Percentiles rank a stretch among this genome's conserved stretches.
Conservation (phyloP, 495 filamentous ascomycete species). For the Aspergillus egyptiacus region DNA sequence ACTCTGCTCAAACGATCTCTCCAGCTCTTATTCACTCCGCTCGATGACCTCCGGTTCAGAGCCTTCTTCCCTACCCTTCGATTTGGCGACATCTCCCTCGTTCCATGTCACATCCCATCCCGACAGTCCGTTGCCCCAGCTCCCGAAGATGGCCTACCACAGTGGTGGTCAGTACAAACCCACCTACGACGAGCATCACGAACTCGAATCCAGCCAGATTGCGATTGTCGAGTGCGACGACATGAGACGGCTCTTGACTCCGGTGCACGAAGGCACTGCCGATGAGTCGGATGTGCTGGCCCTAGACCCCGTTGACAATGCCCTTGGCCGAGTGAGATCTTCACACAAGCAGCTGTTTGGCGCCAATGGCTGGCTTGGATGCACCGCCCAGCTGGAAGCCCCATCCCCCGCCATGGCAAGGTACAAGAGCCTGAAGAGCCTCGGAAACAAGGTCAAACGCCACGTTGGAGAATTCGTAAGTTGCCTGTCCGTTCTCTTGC, state of each 20-base stretch:
- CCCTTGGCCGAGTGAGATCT: neutral
- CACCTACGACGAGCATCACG: conserved; percentile 7
- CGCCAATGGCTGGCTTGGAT: conserved; percentile 45
- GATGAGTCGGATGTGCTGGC: neutral
- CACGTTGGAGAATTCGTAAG: conserved; percentile 44
- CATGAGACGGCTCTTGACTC: neutral
- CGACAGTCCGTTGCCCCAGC: neutral
- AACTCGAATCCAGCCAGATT: conserved; percentile 4
- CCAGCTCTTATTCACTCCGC: conserved; percentile 8
- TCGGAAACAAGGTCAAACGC: conserved; percentile 42
- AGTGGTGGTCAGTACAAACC: conserved; percentile 8
- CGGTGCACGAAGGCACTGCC: neutral
- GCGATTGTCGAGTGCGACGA: conserved; percentile 11
- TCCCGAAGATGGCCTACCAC: neutral
- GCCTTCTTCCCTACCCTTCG: neutral
- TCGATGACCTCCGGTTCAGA: conserved; percentile 3
- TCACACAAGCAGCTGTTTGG: conserved; percentile 51
- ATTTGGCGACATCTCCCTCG: conserved; percentile 3
- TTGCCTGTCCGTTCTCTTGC: neutral
- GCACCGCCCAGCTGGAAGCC: conserved; percentile 27
- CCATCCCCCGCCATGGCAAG: conserved; percentile 23
- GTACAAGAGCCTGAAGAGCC: conserved; percentile 32
- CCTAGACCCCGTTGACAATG: conserved; percentile 3
- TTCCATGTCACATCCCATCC: neutral
- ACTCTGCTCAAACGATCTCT: conserved; percentile 5